phyloP scores from a whole-genome alignment of 441 rosid genomes.

The Mallotus japonicus region DNA sequence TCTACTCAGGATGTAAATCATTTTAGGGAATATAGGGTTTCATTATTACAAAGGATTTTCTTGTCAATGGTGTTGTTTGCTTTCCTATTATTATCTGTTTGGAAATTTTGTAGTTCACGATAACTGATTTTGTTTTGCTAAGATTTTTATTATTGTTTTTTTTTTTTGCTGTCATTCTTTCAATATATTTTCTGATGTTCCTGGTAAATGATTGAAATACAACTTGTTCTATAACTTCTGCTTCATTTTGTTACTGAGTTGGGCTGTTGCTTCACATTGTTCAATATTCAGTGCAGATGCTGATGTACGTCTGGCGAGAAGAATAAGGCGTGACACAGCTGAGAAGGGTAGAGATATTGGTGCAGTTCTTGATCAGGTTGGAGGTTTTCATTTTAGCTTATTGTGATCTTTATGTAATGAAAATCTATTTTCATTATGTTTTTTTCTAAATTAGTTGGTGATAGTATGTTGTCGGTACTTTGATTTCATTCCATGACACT shows the following conservation, averaged over 20 bases:
- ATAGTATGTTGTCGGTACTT: background rate
- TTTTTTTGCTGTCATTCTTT: background rate
- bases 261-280: constrained; percentile 48
- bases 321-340: constrained; percentile 90
- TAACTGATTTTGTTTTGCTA: background rate
- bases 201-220: background rate
- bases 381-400: constrained; percentile 11
- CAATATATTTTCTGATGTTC: constrained; percentile 9
- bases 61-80: too few species aligned
- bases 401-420: background rate
- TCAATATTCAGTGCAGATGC: constrained; percentile 87
- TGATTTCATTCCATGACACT: background rate
- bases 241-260: constrained; percentile 34
- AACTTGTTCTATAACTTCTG: background rate
- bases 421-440: constrained; percentile 1
- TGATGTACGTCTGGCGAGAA: constrained; percentile 98
- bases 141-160: background rate
- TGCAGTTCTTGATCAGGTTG: constrained; percentile 92
- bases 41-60: background rate
- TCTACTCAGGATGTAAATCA: background rate
- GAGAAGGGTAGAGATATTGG: constrained; percentile 93
- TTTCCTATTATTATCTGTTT: background rate
- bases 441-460: background rate
- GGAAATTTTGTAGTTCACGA: background rate
- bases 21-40: background rate